phyloP scores from a whole-genome alignment of 345 rosid species.

The Lumnitzera littorea region DNA sequence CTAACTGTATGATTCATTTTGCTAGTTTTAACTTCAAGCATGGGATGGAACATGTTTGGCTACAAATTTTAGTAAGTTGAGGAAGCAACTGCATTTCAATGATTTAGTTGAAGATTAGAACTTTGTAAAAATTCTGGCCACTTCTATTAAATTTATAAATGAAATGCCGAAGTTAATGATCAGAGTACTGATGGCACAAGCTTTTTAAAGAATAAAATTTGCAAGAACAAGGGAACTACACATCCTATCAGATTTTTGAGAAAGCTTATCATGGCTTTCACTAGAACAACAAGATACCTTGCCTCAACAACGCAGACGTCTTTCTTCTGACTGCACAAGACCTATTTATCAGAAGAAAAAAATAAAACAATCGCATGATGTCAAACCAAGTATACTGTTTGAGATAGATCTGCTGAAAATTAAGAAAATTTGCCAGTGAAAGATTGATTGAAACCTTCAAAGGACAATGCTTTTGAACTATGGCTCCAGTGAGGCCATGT shows the following conservation, averaged over 20 bases:
- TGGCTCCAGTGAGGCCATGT: neutral
- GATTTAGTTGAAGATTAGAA: too few relatives aligned
- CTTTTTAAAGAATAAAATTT: neutral
- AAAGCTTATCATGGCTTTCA: neutral
- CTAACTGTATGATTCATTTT: too few relatives aligned
- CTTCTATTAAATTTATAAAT: neutral
- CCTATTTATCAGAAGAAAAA: constrained; percentile 23
- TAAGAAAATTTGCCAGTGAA: neutral
- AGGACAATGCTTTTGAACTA: constrained; percentile 5
- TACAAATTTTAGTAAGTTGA: too few relatives aligned
- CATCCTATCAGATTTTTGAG: constrained; percentile 1
- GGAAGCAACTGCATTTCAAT: too few relatives aligned
- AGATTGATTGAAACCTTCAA: constrained; percentile 22
- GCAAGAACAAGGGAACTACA: neutral
- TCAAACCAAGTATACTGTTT: neutral
- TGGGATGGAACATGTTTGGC: too few relatives aligned
- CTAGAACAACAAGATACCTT: constrained; percentile 29
- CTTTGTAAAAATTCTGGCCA: neutral
- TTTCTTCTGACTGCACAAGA: constrained; percentile 45
- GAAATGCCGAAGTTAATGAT: neutral
- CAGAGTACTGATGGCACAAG: neutral
- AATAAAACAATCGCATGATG: neutral
- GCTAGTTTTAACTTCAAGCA: too few relatives aligned
- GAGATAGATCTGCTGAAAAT: neutral
- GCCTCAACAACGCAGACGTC: constrained; percentile 45